These are phyloP conservation scores for Alternaria angustiovoidea DNA, from an alignment of 2,329 filamentous ascomycete species.

Conservation along the genomic window DNA sequence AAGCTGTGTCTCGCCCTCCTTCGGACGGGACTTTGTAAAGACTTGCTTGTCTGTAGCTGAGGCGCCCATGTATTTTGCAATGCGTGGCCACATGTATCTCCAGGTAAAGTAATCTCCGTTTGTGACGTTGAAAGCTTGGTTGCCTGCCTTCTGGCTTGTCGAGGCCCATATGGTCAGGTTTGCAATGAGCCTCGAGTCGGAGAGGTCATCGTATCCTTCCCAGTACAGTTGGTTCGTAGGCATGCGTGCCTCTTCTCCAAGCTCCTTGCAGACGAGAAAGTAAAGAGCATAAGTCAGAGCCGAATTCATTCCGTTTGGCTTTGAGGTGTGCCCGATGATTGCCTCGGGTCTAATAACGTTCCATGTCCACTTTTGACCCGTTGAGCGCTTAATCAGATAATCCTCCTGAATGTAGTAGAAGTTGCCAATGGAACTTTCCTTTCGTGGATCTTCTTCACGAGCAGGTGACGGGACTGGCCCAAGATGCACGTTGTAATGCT, in stretches of 20 bases:
- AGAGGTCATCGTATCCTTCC: slow-evolving; percentile 7
- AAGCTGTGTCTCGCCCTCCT: too few species aligned
- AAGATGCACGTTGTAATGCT: too few species aligned
- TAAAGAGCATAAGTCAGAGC: slow-evolving; percentile 15
- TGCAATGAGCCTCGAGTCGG: slow-evolving; percentile 4
- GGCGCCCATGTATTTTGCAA: background rate
- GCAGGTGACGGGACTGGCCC: too few species aligned
- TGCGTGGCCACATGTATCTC: slow-evolving; percentile 13
- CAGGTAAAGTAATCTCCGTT: slow-evolving; percentile 15
- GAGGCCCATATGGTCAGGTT: background rate
- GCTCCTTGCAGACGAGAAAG: slow-evolving; percentile 15
- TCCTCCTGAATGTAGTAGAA: too few species aligned
- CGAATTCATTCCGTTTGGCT: slow-evolving; percentile 12
- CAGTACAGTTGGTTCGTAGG: slow-evolving; percentile 12
- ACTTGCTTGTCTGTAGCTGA: too few species aligned
- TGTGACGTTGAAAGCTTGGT: slow-evolving; percentile 16
- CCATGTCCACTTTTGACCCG: too few species aligned
- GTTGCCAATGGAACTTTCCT: too few species aligned
- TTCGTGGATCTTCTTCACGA: too few species aligned
- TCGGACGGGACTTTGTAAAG: too few species aligned
- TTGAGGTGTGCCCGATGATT: slow-evolving; percentile 12
- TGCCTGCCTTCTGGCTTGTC: background rate
- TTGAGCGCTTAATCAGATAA: too few species aligned
- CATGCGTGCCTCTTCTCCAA: slow-evolving; percentile 1
- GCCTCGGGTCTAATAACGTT: too few species aligned